phyloP scores from a whole-genome alignment of 345 rosid genomes.

The Hibiscus tridactylites region DNA sequence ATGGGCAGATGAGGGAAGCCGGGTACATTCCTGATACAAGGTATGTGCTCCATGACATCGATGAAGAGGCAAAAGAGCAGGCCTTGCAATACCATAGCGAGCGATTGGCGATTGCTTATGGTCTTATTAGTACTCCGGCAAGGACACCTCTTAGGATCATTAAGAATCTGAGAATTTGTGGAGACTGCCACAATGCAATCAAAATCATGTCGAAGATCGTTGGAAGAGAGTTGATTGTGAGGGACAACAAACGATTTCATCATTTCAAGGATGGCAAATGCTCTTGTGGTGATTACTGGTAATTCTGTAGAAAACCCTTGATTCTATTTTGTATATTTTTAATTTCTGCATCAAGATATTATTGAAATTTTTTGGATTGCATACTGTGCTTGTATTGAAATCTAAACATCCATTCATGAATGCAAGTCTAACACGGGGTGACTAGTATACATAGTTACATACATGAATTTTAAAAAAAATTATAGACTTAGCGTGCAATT shows the following conservation, averaged over 20 bases:
- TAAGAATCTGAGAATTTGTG: slow-evolving; percentile 60
- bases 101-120: slow-evolving; percentile 56
- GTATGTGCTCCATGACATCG: slow-evolving; percentile 59
- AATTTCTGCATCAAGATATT: slow-evolving; percentile 16
- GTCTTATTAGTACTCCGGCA: slow-evolving; percentile 54
- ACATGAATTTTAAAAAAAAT: too few relatives aligned
- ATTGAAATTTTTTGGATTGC: not conserved
- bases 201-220: slow-evolving; percentile 59
- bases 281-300: slow-evolving; percentile 61
- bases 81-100: slow-evolving; percentile 58
- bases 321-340: not conserved
- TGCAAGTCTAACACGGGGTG: too few relatives aligned
- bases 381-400: not conserved
- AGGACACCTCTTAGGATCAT: slow-evolving; percentile 54
- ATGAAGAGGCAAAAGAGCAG: slow-evolving; percentile 52
- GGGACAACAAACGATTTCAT: slow-evolving; percentile 63
- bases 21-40: slow-evolving; percentile 56
- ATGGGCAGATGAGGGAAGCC: slow-evolving; percentile 50
- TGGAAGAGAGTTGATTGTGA: slow-evolving; percentile 53
- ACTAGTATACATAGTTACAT: too few relatives aligned
- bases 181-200: slow-evolving; percentile 58
- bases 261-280: slow-evolving; percentile 55
- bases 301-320: slow-evolving; percentile 6
- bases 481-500: too few relatives aligned
- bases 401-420: too few relatives aligned